phyloP scores from a whole-genome alignment of 768 basidiomycete species.

The Termitomyces sp. region DNA sequence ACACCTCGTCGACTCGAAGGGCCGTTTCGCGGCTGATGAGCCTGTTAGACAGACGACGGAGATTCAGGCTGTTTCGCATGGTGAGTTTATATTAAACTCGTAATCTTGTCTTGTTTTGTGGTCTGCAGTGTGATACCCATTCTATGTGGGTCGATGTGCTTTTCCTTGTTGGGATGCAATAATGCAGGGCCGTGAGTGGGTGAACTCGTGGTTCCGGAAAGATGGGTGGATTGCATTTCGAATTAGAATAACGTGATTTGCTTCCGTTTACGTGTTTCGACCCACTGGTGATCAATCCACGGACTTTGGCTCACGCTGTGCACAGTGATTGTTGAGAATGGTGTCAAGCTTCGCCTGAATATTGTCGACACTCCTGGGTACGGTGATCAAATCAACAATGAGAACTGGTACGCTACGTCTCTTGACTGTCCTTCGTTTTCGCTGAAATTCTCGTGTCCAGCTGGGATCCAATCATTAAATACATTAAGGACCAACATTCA shows the following conservation, averaged over 20 bases:
- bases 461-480: conserved; percentile 99
- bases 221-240: not conserved
- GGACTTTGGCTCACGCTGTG: not conserved
- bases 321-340: conserved; percentile 92
- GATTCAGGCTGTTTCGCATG: conserved; percentile 91
- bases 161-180: not conserved
- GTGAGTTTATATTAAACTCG: conserved; percentile 39
- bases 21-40: conserved; percentile 81
- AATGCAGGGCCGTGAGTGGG: not conserved
- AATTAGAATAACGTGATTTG: not conserved
- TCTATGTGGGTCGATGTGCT: not conserved
- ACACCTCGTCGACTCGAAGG: conserved; percentile 97
- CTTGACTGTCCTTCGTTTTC: not conserved
- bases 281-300: not conserved
- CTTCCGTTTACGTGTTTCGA: conserved; percentile 5
- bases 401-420: conserved; percentile 70
- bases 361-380: conserved; percentile 99
- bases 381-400: conserved; percentile 98
- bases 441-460: conserved; percentile 29
- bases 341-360: conserved; percentile 90
- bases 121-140: not conserved
- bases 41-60: conserved; percentile 94
- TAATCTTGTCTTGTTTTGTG: not conserved
- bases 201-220: not conserved
- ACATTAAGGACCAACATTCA: conserved; percentile 99